Base-by-base conservation (phyloP, 2,329 filamentous ascomycete species). In the Plectosphaerella cucumerina region DNA sequence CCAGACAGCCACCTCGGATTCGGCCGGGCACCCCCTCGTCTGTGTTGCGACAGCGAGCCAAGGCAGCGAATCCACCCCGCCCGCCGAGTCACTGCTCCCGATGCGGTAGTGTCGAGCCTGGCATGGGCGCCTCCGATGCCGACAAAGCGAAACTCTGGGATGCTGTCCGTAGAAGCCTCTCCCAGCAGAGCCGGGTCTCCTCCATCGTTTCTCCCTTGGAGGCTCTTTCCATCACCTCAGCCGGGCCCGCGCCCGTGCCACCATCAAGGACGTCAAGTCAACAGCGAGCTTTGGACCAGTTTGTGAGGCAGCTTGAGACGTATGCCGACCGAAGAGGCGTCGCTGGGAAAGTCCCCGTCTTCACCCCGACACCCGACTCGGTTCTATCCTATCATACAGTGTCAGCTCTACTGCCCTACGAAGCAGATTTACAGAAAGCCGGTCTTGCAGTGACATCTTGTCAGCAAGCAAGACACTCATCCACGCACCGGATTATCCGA, bases 381-480 rank as follows among this genome's bases (percentile, higher is more conserved):
- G 67, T 62, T n/a, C 57, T 62, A 46, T 81, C 72, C 41, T 64
- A 74, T 44, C 71, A 74, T 52, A 83, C 81, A 2, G 69, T 84
- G 17, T 70, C 73, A 22, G 77, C 75, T 26, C 64, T 84, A 3
- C 60, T 81, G 22, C 80, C 80, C 2, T 84, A 76, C 58, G 73
- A 71, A 44, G 66, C 72, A 4, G 72, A 84, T 53, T 82, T 84
- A 54, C 67, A 66, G 50, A 71, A 71, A 51, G 79, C 76, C 49
- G 78, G 80, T 2, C 68, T 84, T 47, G 78, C 80, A 2, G 74
- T 84, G 1, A 83, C 81, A 11, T 81, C 80, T 34, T 68, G 55
- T 53, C 80, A 74, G 56, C 74, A 72, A 62, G 39, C 39, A 3
- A 18, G 39, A 20, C 39, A 31, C 26, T 31, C 26, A 31, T 11